Evolutionary conservation across 1,139 yeast species (phyloP).

Genomic region (Hemisphaericaspora xylofermentans): DNA sequence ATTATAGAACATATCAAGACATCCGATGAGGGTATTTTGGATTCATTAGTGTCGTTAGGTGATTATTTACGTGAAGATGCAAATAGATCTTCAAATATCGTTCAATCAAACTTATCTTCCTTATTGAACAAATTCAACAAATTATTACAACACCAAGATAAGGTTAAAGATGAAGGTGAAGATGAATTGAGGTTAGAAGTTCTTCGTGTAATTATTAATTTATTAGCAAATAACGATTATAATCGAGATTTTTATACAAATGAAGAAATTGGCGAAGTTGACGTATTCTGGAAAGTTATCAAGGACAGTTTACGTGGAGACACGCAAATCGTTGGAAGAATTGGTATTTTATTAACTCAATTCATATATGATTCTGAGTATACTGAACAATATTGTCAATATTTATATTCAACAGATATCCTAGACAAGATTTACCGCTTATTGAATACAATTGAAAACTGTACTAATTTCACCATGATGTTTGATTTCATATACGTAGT

Average conservation of each 20-base stretch:
- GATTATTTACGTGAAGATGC: slow-evolving; percentile 28
- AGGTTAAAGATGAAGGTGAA: too few relatives aligned
- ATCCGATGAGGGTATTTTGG: slow-evolving; percentile 1
- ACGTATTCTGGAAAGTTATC: slow-evolving; percentile 24
- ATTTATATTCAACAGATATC: slow-evolving; percentile 5
- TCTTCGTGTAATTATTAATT: slow-evolving; percentile 34
- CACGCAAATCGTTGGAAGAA: slow-evolving; percentile 13
- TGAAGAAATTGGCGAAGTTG: slow-evolving; percentile 10
- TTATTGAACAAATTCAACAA: slow-evolving; percentile 11
- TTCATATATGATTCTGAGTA: slow-evolving; percentile 32
- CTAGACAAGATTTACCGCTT: slow-evolving; percentile 5
- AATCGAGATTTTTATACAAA: slow-evolving; percentile 27
- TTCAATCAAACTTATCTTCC: slow-evolving; percentile 10
- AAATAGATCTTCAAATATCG: slow-evolving; percentile 18
- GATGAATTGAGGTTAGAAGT: slow-evolving; percentile 16
- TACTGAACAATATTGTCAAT: slow-evolving; percentile 10
- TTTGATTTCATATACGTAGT: slow-evolving; percentile 5
- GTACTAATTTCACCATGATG: slow-evolving; percentile 8
- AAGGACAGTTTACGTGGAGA: slow-evolving; percentile 4
- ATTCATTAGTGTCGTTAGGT: slow-evolving; percentile 21
- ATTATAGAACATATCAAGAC: slow-evolving; percentile 5
- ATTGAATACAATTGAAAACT: slow-evolving; percentile 1
- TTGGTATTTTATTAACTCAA: slow-evolving; percentile 31
- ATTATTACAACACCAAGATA: slow-evolving; percentile 9
- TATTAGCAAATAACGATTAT: slow-evolving; percentile 36